A percentile compares a stretch with the other conserved stretches of the same genome.
Evolutionary conservation across 805 yeast genomes (phyloP).

Genomic region (Alloascoidea africana): DNA sequence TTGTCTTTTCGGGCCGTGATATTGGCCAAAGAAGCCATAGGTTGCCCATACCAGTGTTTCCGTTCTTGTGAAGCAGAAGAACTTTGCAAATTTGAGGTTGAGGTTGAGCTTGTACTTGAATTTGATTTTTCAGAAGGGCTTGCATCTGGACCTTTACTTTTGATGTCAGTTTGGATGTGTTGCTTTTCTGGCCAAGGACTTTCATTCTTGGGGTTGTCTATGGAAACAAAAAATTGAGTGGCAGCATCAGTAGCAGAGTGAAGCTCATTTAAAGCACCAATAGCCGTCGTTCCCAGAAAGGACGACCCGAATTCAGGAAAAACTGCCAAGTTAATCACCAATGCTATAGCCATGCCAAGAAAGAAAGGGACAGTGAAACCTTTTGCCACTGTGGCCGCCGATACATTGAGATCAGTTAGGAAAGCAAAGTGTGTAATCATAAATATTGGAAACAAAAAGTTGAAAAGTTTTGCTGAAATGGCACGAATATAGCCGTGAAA

Average conservation of each 20-base stretch:
- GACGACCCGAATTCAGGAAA: constrained; percentile 40
- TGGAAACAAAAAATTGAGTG: constrained; percentile 21
- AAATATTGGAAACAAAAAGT: constrained; percentile 31
- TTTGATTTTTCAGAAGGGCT: constrained; percentile 3
- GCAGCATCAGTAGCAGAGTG: constrained; percentile 23
- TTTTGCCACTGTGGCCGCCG: constrained; percentile 18
- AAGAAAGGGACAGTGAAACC: constrained; percentile 28
- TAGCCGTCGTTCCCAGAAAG: constrained; percentile 27
- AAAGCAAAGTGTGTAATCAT: constrained; percentile 36
- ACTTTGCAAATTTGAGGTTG: background rate
- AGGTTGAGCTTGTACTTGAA: constrained; percentile 9
- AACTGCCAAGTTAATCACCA: constrained; percentile 25
- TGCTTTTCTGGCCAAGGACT: too few species aligned
- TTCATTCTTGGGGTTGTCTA: constrained; percentile 8
- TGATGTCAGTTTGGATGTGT: too few species aligned
- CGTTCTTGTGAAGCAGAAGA: background rate
- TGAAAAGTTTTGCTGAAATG: constrained; percentile 28
- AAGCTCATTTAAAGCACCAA: constrained; percentile 23
- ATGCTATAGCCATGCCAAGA: constrained; percentile 27
- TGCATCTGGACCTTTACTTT: too few species aligned
- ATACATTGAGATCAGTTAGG: constrained; percentile 18
- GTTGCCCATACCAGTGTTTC: constrained; percentile 2
- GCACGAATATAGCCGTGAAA: constrained; percentile 35
- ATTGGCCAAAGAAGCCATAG: constrained; percentile 15
- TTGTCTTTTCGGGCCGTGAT: constrained; percentile 19